Conservation (phyloP, 2,329 filamentous ascomycete genomes). For the Fusarium albosuccineum region DNA sequence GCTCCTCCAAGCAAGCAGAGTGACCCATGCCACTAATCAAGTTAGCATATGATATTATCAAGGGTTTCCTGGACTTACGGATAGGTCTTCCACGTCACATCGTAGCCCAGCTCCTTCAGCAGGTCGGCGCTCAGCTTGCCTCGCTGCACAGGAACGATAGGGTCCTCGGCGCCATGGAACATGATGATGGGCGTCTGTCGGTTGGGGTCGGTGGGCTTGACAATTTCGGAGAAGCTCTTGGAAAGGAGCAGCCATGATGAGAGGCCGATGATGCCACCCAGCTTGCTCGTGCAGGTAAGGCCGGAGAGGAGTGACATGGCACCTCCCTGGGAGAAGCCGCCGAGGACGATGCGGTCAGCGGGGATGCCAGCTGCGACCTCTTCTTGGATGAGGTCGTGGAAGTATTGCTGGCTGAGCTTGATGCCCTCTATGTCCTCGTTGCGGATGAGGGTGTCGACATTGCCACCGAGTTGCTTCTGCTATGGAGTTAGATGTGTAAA, state of each 20-base stretch:
- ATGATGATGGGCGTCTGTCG: slow-evolving; percentile 87
- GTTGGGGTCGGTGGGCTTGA: slow-evolving; percentile 59
- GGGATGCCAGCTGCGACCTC: slow-evolving; percentile 87
- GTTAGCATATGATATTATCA: slow-evolving; percentile 46
- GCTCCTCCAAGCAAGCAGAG: slow-evolving; percentile 80
- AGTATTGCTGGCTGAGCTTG: slow-evolving; percentile 77
- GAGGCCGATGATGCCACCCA: slow-evolving; percentile 90
- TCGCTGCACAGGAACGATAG: slow-evolving; percentile 76
- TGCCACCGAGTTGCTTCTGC: slow-evolving; percentile 52
- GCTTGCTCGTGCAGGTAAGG: slow-evolving; percentile 76
- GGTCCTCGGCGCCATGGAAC: slow-evolving; percentile 86
- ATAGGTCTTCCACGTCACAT: slow-evolving; percentile 83
- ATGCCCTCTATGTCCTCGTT: slow-evolving; percentile 80
- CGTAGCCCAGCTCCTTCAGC: slow-evolving; percentile 77
- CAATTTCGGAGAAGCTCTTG: slow-evolving; percentile 57
- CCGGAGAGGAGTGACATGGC: slow-evolving; percentile 88
- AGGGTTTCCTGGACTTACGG: slow-evolving; percentile 64
- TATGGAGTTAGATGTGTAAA: slow-evolving; percentile 5
- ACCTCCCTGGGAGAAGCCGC: slow-evolving; percentile 88
- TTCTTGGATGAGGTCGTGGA: slow-evolving; percentile 82
- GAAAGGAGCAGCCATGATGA: slow-evolving; percentile 83
- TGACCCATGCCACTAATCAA: slow-evolving; percentile 72
- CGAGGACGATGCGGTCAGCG: slow-evolving; percentile 85
- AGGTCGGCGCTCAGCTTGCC: slow-evolving; percentile 75
- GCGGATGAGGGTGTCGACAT: slow-evolving; percentile 48